phyloP scores from a whole-genome alignment of 2,329 filamentous ascomycete genomes.

The Phoma herbarum region DNA sequence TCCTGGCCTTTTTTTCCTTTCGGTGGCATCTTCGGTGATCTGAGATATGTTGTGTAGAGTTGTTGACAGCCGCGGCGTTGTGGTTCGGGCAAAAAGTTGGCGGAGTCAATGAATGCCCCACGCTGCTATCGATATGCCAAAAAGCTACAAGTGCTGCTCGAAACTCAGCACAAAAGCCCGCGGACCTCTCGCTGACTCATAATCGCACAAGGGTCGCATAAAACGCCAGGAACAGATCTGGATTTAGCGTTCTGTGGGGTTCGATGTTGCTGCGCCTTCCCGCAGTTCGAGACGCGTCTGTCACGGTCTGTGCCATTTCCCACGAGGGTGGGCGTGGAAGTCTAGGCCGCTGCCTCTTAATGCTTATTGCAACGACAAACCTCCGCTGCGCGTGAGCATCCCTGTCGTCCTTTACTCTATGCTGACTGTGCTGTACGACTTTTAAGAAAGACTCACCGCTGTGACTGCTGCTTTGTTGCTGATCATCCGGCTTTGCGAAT shows the following conservation, averaged over 20 bases:
- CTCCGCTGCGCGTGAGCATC: constrained; percentile 4
- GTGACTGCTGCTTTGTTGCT: neutral
- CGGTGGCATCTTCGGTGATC: constrained; percentile 54
- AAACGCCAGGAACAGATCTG: constrained; percentile 17
- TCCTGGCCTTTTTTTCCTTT: constrained; percentile 58
- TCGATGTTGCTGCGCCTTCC: constrained; percentile 21
- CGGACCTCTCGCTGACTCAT: constrained; percentile 21
- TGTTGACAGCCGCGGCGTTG: constrained; percentile 1
- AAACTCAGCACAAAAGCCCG: constrained; percentile 16
- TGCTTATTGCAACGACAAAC: constrained; percentile 50
- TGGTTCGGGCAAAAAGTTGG: constrained; percentile 16
- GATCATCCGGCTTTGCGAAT: neutral
- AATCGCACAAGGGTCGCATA: constrained; percentile 16
- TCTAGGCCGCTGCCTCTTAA: constrained; percentile 42
- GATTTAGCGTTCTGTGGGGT: constrained; percentile 23
- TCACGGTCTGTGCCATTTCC: constrained; percentile 20
- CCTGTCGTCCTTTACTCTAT: neutral
- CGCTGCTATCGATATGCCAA: constrained; percentile 21
- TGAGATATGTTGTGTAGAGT: constrained; percentile 1
- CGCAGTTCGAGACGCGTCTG: constrained; percentile 21
- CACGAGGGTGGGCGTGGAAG: constrained; percentile 29
- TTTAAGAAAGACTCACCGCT: neutral
- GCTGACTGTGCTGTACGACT: neutral
- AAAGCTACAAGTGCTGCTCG: constrained; percentile 15
- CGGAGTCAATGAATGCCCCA: constrained; percentile 17